Conservation (phyloP, 306 rosid genomes). For the Trifolium repens region DNA sequence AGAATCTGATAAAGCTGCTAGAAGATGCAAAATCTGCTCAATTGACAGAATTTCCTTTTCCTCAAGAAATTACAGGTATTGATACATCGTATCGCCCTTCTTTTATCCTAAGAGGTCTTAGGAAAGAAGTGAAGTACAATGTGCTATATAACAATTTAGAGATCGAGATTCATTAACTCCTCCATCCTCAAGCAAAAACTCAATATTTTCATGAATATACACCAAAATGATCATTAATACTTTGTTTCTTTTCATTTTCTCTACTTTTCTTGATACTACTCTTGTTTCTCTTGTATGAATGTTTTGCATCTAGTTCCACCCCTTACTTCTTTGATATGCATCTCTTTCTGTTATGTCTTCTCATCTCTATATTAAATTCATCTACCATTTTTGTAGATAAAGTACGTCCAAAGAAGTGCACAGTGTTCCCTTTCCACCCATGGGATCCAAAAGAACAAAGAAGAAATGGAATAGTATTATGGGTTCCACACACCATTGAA, state of each 20-base stretch:
- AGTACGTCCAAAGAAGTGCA: conserved; percentile 71
- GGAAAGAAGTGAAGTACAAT: conserved; percentile 2
- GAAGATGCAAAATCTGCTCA: conserved; percentile 79
- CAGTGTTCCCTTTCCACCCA: conserved; percentile 86
- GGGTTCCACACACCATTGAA: conserved; percentile 75
- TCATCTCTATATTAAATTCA: conserved; percentile 17
- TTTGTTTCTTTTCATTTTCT: neutral
- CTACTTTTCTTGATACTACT: no score
- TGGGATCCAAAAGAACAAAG: conserved; percentile 73
- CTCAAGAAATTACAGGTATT: conserved; percentile 67
- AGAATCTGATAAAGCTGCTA: conserved; percentile 72
- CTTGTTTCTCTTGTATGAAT: no score
- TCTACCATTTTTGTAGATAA: conserved; percentile 56
- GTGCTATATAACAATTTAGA: neutral
- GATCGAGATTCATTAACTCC: neutral
- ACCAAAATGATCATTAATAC: no score
- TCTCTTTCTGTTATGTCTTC: no score
- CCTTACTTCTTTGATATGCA: no score
- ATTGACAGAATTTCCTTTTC: conserved; percentile 55
- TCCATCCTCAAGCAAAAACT: no score
- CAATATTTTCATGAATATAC: no score
- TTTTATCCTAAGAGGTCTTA: neutral
- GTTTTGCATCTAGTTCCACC: neutral
- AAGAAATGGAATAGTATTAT: conserved; percentile 73
- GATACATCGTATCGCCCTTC: conserved; percentile 3